A percentile compares a stretch with the other conserved stretches of the same genome.
Evolutionary conservation across 257 asterid genomes (phyloP).

Genomic region (Solanum acaule): DNA sequence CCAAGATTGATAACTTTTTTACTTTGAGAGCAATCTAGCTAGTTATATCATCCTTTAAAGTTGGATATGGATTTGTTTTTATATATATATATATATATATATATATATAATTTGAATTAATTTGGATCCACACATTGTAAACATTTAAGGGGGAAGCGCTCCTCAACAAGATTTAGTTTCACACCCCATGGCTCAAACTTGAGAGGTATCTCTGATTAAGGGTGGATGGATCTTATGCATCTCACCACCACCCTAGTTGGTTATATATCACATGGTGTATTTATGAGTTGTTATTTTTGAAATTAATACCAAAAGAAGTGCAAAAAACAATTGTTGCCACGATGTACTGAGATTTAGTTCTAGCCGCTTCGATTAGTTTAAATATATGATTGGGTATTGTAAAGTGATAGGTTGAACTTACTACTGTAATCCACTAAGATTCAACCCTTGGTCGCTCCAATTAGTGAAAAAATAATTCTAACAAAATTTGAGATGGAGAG

Average conservation of each 20-base stretch:
- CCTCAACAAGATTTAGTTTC: too few relatives aligned
- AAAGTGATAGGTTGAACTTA: background rate
- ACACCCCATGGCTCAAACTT: background rate
- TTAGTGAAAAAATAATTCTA: too few relatives aligned
- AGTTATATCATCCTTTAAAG: background rate
- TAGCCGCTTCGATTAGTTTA: background rate
- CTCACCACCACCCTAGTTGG: background rate
- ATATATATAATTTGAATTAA: too few relatives aligned
- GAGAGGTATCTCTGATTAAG: background rate
- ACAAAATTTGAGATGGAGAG: background rate
- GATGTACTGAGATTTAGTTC: background rate
- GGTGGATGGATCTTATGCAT: background rate
- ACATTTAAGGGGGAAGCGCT: too few relatives aligned
- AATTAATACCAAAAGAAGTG: background rate
- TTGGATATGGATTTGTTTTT: background rate
- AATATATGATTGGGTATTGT: background rate
- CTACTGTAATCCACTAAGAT: background rate
- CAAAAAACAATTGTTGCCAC: background rate
- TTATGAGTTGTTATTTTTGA: background rate
- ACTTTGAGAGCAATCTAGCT: background rate
- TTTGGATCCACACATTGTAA: too few relatives aligned
- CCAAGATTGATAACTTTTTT: background rate
- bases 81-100: background rate
- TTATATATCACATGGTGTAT: background rate
- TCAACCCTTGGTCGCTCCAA: background rate